phyloP scores from a whole-genome alignment of 345 rosid species.

The Populus alba region DNA sequence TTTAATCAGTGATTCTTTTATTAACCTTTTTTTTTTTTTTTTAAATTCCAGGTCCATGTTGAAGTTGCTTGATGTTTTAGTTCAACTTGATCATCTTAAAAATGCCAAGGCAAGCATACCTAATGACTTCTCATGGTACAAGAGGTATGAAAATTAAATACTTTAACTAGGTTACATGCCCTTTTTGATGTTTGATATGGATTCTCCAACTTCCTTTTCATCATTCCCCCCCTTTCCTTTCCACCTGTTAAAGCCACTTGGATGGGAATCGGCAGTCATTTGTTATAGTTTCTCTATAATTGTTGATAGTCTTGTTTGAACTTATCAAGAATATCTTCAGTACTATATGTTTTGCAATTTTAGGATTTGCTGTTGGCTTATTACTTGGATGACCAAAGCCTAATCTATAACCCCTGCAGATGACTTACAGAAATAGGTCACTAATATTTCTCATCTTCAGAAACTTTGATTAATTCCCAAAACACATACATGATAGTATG shows the following conservation, averaged over 20 bases:
- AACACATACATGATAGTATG: neutral
- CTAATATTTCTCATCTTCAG: neutral
- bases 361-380: neutral
- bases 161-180: neutral
- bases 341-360: neutral
- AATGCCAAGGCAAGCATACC: slow-evolving; percentile 99
- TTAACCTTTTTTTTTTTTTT: slow-evolving; percentile 20
- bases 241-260: neutral
- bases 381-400: neutral
- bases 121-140: slow-evolving; percentile 99
- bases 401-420: neutral
- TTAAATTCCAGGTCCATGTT: slow-evolving; percentile 74
- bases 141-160: slow-evolving; percentile 51
- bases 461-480: neutral
- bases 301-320: neutral
- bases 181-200: neutral
- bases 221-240: neutral
- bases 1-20: slow-evolving; percentile 1
- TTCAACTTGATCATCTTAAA: slow-evolving; percentile 99
- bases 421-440: neutral
- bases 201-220: neutral
- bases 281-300: neutral
- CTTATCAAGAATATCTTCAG: neutral
- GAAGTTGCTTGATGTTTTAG: slow-evolving; percentile 88
- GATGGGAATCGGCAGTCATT: neutral